Conservation (phyloP, 2,329 filamentous ascomycete genomes). For the Fusarium sp. region DNA sequence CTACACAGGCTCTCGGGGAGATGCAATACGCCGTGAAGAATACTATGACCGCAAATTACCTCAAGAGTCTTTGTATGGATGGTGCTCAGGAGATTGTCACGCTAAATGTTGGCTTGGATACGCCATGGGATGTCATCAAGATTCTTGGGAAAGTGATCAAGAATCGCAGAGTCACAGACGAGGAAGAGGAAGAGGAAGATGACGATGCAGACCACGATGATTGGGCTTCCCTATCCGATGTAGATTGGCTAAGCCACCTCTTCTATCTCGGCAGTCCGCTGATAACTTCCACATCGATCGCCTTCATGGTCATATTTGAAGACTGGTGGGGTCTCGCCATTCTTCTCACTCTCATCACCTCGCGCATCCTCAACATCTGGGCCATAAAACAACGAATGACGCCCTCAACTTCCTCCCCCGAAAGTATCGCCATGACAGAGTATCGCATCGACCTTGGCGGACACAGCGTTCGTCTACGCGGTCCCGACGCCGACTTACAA, state of each 20-base stretch:
- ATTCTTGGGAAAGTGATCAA: constrained; percentile 17
- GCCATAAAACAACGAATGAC: constrained; percentile 66
- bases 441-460: constrained; percentile 68
- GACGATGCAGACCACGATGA: constrained; percentile 41
- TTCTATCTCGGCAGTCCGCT: constrained; percentile 63
- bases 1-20: constrained; percentile 34
- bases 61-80: constrained; percentile 49
- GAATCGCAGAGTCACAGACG: constrained; percentile 16
- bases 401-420: constrained; percentile 1
- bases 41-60: constrained; percentile 65
- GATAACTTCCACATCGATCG: constrained; percentile 60
- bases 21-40: constrained; percentile 59
- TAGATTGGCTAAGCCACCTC: constrained; percentile 63
- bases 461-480: constrained; percentile 66
- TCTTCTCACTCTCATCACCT: constrained; percentile 64
- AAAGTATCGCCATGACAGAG: constrained; percentile 52
- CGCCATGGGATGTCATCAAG: constrained; percentile 44
- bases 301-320: constrained; percentile 60
- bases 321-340: constrained; percentile 67
- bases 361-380: constrained; percentile 68
- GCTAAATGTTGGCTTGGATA: constrained; percentile 48
- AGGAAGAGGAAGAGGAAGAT: constrained; percentile 30
- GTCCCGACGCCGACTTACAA: constrained; percentile 67
- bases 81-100: constrained; percentile 43
- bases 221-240: constrained; percentile 46